Evolutionary conservation across 805 yeast genomes (phyloP).

Genomic region (Hyphopichia homilentoma): DNA sequence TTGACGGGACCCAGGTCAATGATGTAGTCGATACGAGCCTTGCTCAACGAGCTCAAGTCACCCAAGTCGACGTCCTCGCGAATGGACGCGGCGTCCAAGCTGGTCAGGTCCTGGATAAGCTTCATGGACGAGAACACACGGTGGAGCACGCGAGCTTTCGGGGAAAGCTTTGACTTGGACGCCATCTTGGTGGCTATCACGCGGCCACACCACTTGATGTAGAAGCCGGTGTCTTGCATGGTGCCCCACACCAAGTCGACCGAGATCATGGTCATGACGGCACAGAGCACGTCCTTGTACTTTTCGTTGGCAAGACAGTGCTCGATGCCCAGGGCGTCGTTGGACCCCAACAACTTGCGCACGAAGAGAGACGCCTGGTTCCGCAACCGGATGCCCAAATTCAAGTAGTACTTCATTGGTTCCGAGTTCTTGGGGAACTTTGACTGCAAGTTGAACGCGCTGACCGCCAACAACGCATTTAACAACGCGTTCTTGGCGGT

Average conservation of each 20-base stretch:
- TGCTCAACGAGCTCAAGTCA: slow-evolving; percentile 13
- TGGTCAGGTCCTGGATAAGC: slow-evolving; percentile 73
- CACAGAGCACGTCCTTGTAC: slow-evolving; percentile 80
- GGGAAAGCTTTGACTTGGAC: slow-evolving; percentile 58
- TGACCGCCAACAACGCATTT: slow-evolving; percentile 75
- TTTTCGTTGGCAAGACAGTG: slow-evolving; percentile 51
- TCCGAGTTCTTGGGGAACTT: slow-evolving; percentile 64
- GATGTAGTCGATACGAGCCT: slow-evolving; percentile 17
- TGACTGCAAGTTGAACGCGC: slow-evolving; percentile 76
- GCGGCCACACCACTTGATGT: slow-evolving; percentile 71
- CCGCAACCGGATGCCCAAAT: slow-evolving; percentile 69
- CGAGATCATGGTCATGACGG: slow-evolving; percentile 80
- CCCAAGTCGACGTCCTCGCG: slow-evolving; percentile 29
- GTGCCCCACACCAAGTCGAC: slow-evolving; percentile 90
- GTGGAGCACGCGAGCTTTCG: slow-evolving; percentile 75
- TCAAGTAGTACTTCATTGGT: slow-evolving; percentile 64
- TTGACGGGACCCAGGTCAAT: slow-evolving; percentile 11
- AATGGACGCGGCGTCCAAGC: slow-evolving; percentile 33
- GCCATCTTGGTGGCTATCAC: slow-evolving; percentile 68
- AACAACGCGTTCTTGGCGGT: slow-evolving; percentile 73
- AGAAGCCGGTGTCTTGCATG: slow-evolving; percentile 77
- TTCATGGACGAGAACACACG: slow-evolving; percentile 73
- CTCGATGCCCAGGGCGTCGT: slow-evolving; percentile 37
- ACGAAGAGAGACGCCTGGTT: slow-evolving; percentile 71
- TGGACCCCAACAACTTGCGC: slow-evolving; percentile 46